Conservation (phyloP, 179 eudicot genomes). For the Silene vulgaris region DNA sequence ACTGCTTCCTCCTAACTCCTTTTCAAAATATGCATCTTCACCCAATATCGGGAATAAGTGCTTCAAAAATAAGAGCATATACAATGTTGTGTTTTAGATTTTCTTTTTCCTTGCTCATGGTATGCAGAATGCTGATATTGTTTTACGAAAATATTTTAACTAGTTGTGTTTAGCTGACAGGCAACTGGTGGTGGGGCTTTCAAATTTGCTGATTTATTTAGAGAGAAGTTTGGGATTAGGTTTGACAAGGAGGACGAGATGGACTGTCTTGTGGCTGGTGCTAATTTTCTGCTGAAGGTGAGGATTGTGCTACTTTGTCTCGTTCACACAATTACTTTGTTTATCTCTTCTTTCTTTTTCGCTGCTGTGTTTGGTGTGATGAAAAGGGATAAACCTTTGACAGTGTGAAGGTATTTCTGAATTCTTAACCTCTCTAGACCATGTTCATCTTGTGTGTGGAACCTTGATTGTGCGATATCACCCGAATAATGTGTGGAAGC, state of each 20-base stretch:
- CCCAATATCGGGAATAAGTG: no score
- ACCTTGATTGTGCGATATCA: no score
- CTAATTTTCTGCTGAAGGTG: conserved; percentile 87
- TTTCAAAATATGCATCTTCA: no score
- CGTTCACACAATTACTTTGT: background rate
- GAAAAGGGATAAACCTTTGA: background rate
- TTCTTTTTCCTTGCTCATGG: background rate
- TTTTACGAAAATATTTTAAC: conserved; percentile 20
- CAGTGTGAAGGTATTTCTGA: background rate
- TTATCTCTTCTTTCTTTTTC: background rate
- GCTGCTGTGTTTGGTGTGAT: background rate
- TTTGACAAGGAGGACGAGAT: conserved; percentile 97
- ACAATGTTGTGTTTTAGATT: background rate
- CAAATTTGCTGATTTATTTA: conserved; percentile 75
- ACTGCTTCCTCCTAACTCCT: no score
- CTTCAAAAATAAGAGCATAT: background rate
- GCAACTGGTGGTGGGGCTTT: conserved; percentile 99
- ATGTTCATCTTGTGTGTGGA: background rate
- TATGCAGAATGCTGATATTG: conserved; percentile 4
- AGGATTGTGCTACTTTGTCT: conserved; percentile 10
- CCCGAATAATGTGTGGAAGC: no score
- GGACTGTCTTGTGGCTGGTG: conserved; percentile 89
- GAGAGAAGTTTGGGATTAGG: conserved; percentile 66
- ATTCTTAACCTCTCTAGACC: background rate
- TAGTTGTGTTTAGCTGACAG: conserved; percentile 43